A percentile compares a stretch with the other conserved stretches of the same genome.
Evolutionary conservation across 352 stramenopile genomes (phyloP).

Genomic region (Globisporangium canariense): DNA sequence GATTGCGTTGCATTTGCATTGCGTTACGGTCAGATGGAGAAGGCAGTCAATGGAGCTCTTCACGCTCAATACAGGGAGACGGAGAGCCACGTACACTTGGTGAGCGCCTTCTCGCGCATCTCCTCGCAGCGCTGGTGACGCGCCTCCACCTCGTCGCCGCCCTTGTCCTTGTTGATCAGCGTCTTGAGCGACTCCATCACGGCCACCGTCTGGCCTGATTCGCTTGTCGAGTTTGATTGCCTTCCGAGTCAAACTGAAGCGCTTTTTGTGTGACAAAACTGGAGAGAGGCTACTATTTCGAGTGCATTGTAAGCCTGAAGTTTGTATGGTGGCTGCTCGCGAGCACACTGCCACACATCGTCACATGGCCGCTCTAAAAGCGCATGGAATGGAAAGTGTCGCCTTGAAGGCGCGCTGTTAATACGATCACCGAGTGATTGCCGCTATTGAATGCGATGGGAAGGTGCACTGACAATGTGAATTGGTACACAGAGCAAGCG

Average conservation of each 20-base stretch:
- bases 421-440: background rate
- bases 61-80: background rate
- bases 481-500: background rate
- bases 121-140: constrained; percentile 54
- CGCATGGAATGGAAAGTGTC: background rate
- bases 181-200: constrained; percentile 74
- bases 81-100: constrained; percentile 53
- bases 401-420: background rate
- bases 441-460: background rate
- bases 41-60: background rate
- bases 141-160: constrained; percentile 32
- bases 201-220: constrained; percentile 3
- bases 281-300: constrained; percentile 9
- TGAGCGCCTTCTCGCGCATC: constrained; percentile 65
- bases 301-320: background rate
- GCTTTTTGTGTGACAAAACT: background rate
- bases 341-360: constrained; percentile 3
- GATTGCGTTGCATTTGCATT: background rate
- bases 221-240: constrained; percentile 4
- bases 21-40: background rate
- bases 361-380: background rate
- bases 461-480: background rate
- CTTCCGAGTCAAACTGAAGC: background rate
- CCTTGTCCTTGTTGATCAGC: constrained; percentile 40
- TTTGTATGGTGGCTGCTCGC: constrained; percentile 11